Base-by-base conservation (phyloP, 495 filamentous ascomycete species). In the Lepraria neglecta region DNA sequence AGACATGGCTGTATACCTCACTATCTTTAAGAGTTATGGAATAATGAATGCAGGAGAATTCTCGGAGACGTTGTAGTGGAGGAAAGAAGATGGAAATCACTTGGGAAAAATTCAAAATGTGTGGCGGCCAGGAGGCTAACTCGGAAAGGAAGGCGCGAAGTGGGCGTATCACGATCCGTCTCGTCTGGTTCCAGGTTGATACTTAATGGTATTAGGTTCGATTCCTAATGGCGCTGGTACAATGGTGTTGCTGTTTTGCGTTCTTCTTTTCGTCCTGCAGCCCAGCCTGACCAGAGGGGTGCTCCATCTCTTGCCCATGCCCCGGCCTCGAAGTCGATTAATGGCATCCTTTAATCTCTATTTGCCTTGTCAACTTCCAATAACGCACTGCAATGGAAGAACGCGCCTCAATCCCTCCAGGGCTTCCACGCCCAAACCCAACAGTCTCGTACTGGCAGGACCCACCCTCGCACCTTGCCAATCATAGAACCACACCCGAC, bases 371-470 rank as follows among this genome's bases (percentile, higher is more conserved):
- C 4, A 33, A 17, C 12, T 6, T 24, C 2, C 7, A 21, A 15
- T 64, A 9, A 27, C 2, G 19, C 21, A 19, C 47, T 33, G 48
- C 7, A 7, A 69, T 71, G 82, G 43, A 85, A 64, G 45, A 66
- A 47, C 64, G 64, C 6, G 64, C 64, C 17, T 45, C 47, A 12
- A 64, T 71, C 27, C 40, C 63, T 65, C 75, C 76, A 53, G 70
- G 71, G 6, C 72, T 83, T 14, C 84, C 84, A 6, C 70, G 67
- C 38, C 68, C 74, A 5, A 81, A 82, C 67, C 88, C 88, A 27
- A 88, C 84, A 1, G 61, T 71, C 24, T 83, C 84, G 44, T 89
- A 87, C 75, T 91, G 88, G 88, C 88, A 90, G 72, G 73, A 80
- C 57, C 79, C 83, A 19, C 81, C 81, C 7, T 78, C 82, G 59